phyloP scores from a whole-genome alignment of 352 stramenopile genomes.

The Phytopythium vexans region DNA sequence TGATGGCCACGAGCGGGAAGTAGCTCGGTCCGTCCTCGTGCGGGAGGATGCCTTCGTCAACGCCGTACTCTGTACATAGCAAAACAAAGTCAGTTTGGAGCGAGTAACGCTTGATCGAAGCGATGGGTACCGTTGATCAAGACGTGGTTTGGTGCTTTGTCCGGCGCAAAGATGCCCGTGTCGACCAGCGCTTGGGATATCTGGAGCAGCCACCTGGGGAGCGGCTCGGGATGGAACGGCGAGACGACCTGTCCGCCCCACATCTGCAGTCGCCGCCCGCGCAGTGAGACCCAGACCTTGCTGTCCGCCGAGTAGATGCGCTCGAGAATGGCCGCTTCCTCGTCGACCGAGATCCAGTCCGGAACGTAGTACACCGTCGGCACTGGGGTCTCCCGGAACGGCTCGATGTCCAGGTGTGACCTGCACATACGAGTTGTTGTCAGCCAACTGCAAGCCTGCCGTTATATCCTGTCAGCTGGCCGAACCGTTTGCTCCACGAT shows the following conservation, averaged over 20 bases:
- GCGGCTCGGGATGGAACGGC: slow-evolving; percentile 34
- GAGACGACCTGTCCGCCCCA: slow-evolving; percentile 60
- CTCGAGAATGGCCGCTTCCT: slow-evolving; percentile 54
- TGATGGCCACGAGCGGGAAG: slow-evolving; percentile 63
- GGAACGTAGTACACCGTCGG: slow-evolving; percentile 54
- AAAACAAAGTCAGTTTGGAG: background rate
- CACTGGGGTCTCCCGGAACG: slow-evolving; percentile 33
- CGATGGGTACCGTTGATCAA: slow-evolving; percentile 61
- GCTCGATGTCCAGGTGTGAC: slow-evolving; percentile 24
- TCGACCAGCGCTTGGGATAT: slow-evolving; percentile 50
- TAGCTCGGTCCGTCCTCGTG: slow-evolving; percentile 72
- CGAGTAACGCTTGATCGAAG: background rate
- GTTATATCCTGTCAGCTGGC: background rate
- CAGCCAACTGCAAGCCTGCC: background rate
- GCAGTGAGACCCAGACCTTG: slow-evolving; percentile 55
- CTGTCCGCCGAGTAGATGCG: slow-evolving; percentile 46
- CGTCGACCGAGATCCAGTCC: slow-evolving; percentile 54
- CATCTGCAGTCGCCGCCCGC: slow-evolving; percentile 64
- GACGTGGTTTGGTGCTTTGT: slow-evolving; percentile 51
- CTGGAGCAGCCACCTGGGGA: slow-evolving; percentile 54
- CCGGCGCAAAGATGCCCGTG: slow-evolving; percentile 42
- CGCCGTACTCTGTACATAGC: slow-evolving; percentile 42
- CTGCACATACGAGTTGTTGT: slow-evolving; percentile 10
- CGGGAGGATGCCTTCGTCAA: slow-evolving; percentile 64
- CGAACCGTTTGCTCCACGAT: slow-evolving; percentile 27